Percentiles rank a stretch among this genome's conserved stretches.
Conservation (phyloP, 495 filamentous ascomycete genomes). For the Podospora comata region DNA sequence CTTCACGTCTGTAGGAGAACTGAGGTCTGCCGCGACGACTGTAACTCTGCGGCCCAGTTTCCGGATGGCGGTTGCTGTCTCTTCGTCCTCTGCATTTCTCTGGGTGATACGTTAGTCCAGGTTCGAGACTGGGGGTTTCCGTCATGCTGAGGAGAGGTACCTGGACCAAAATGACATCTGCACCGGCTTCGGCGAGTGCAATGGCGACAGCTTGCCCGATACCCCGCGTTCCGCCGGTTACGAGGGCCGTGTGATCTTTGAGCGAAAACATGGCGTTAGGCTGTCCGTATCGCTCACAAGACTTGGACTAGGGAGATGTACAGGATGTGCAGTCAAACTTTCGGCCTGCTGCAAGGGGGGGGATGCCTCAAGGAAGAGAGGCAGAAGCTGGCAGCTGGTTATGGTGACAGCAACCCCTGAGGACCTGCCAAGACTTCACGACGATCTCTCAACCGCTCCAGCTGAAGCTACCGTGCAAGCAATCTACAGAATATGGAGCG, state of each 20-base stretch:
- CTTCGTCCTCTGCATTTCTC: conserved; percentile 63
- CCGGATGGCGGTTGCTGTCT: conserved; percentile 60
- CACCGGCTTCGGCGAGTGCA: conserved; percentile 77
- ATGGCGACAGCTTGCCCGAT: conserved; percentile 84
- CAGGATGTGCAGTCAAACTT: background rate
- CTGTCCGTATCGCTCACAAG: background rate
- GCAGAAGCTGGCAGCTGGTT: too few relatives aligned
- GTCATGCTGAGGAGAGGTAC: conserved; percentile 28
- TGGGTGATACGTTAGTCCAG: conserved; percentile 27
- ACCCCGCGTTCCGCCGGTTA: conserved; percentile 85
- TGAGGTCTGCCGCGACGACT: conserved; percentile 75
- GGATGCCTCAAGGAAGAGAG: background rate
- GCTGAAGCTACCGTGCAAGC: too few relatives aligned
- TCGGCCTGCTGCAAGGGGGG: background rate
- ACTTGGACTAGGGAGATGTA: too few relatives aligned
- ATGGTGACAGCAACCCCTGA: too few relatives aligned
- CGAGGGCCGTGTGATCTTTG: conserved; percentile 69
- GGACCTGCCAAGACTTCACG: too few relatives aligned
- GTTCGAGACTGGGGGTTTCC: too few relatives aligned
- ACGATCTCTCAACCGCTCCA: too few relatives aligned
- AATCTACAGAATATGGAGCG: too few relatives aligned
- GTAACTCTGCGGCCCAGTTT: conserved; percentile 62
- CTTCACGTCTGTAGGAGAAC: conserved; percentile 56
- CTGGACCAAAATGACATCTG: conserved; percentile 73
- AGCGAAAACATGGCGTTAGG: conserved; percentile 49